Evolutionary conservation across 2,329 filamentous ascomycete species (phyloP).

Genomic region (Fusarium temperatum): DNA sequence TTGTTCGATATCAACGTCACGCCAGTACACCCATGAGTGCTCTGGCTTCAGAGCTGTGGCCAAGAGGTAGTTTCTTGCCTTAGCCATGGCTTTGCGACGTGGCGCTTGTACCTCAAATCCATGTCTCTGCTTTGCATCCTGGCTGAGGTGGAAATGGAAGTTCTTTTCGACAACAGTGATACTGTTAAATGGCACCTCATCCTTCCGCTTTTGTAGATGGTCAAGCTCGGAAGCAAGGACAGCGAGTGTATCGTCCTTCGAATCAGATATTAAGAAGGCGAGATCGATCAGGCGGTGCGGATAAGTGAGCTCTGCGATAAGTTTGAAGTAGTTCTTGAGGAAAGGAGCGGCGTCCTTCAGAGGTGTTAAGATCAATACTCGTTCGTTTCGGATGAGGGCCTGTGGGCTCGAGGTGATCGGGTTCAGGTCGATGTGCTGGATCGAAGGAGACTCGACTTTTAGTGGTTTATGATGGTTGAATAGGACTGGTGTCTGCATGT

Average conservation of each 20-base stretch:
- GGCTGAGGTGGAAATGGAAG: conserved; percentile 79
- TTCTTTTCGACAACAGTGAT: conserved; percentile 90
- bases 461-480: conserved; percentile 95
- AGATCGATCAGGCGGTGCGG: conserved; percentile 96
- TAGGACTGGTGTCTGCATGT: conserved; percentile 90
- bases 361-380: conserved; percentile 90
- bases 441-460: conserved; percentile 81
- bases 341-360: conserved; percentile 87
- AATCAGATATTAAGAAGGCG: conserved; percentile 93
- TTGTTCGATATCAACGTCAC: conserved; percentile 95
- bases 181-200: conserved; percentile 85
- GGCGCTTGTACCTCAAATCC: conserved; percentile 88
- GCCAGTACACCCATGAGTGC: conserved; percentile 99
- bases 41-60: conserved; percentile 86
- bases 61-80: conserved; percentile 91
- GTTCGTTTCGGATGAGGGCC: conserved; percentile 82
- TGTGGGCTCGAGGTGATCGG: conserved; percentile 81
- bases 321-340: conserved; percentile 91
- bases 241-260: conserved; percentile 89
- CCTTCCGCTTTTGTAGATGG: conserved; percentile 82
- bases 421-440: conserved; percentile 86
- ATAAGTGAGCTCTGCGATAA: conserved; percentile 88
- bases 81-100: conserved; percentile 87
- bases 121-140: conserved; percentile 85
- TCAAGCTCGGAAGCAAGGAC: conserved; percentile 85